Conservation (phyloP, 257 asterid species). For the Nicotiana paniculata region DNA sequence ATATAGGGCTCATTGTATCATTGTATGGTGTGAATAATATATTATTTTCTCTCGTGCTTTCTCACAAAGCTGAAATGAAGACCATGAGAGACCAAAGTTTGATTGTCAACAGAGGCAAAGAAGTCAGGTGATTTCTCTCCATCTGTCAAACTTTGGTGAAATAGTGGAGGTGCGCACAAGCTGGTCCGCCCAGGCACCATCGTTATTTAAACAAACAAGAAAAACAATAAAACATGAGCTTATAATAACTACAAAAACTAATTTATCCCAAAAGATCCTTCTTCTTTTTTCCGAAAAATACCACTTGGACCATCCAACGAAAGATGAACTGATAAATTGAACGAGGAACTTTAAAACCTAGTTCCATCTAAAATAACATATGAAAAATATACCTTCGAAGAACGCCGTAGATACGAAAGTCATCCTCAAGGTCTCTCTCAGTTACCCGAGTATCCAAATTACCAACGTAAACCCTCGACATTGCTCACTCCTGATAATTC, state of each 20-base stretch:
- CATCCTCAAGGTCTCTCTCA: constrained; percentile 46
- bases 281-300: background rate
- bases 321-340: background rate
- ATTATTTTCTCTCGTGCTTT: too few species aligned
- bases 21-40: too few species aligned
- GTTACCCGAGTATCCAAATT: constrained; percentile 38
- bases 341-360: background rate
- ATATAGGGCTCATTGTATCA: too few species aligned
- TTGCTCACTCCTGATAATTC: background rate
- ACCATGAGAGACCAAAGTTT: background rate
- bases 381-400: constrained; percentile 24
- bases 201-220: background rate
- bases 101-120: background rate
- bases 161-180: background rate
- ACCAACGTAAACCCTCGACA: constrained; percentile 46
- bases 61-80: background rate
- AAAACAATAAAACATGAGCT: background rate
- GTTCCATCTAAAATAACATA: background rate
- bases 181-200: background rate
- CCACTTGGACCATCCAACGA: background rate
- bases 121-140: background rate
- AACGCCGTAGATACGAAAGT: constrained; percentile 35
- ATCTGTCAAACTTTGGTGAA: background rate
- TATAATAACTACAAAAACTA: background rate
- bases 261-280: background rate